A percentile compares a stretch with the other conserved stretches of the same genome.
Evolutionary conservation across 495 filamentous ascomycete species (phyloP).

Genomic region (Rostrohypoxylon terebratum): DNA sequence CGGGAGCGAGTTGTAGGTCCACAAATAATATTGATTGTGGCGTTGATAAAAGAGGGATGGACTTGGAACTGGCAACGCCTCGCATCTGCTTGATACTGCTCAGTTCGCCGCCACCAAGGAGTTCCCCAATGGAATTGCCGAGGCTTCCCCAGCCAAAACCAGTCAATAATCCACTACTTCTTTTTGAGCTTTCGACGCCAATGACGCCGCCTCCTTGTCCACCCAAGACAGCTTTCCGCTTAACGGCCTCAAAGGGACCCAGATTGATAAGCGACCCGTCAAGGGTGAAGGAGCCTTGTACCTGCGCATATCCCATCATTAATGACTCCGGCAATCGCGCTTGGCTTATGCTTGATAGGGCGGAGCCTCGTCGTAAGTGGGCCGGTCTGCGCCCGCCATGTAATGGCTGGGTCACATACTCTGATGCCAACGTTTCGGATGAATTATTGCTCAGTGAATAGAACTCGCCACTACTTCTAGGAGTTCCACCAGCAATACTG

Average conservation of each 20-base stretch:
- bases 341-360: conserved; percentile 59
- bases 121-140: conserved; percentile 86
- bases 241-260: conserved; percentile 92
- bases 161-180: conserved; percentile 82
- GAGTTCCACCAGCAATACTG: conserved; percentile 73
- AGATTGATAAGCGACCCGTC: conserved; percentile 93
- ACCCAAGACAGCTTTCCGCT: conserved; percentile 90
- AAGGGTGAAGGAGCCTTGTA: conserved; percentile 90
- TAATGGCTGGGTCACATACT: conserved; percentile 76
- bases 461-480: conserved; percentile 92
- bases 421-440: conserved; percentile 90
- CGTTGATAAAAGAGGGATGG: conserved; percentile 89
- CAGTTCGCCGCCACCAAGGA: conserved; percentile 85
- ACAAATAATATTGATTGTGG: conserved; percentile 98
- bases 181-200: conserved; percentile 79
- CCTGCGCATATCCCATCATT: conserved; percentile 98
- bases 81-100: conserved; percentile 96
- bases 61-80: conserved; percentile 78
- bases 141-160: conserved; percentile 90
- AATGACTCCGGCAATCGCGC: conserved; percentile 73
- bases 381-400: conserved; percentile 58
- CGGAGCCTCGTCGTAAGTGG: conserved; percentile 73
- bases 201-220: conserved; percentile 87
- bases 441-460: conserved; percentile 95
- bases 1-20: conserved; percentile 85